Percentiles rank a stretch among this genome's conserved stretches.
phyloP scores from a whole-genome alignment of 2,329 filamentous ascomycete species.

The Diplodia corticola region DNA sequence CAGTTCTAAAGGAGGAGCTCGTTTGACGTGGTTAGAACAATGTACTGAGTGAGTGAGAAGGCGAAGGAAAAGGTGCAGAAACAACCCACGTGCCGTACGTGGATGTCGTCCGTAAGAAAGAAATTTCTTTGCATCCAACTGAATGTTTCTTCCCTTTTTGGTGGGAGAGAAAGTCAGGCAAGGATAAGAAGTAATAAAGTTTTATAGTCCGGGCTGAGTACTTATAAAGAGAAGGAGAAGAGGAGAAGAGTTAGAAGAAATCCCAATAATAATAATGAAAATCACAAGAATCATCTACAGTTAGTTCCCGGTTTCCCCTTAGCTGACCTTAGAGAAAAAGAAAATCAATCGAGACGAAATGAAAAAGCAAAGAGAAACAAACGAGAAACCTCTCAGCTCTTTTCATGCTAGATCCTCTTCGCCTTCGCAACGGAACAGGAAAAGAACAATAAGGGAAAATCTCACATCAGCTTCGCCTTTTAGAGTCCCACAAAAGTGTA shows the following conservation, averaged over 20 bases:
- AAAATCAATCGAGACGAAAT: background rate
- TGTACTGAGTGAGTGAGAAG: background rate
- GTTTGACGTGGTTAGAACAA: background rate
- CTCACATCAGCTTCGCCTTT: background rate
- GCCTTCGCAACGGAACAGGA: background rate
- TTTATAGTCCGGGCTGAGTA: background rate
- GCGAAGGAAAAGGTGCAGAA: background rate
- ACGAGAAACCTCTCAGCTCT: background rate
- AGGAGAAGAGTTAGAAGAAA: background rate
- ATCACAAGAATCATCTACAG: constrained; percentile 10
- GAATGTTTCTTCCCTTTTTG: background rate
- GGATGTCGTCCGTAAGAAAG: too few species aligned
- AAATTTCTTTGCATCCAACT: background rate
- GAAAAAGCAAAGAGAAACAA: background rate
- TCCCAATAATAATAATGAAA: background rate
- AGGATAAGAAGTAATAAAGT: background rate
- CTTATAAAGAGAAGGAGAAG: background rate
- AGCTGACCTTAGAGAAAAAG: background rate
- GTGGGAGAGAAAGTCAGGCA: background rate
- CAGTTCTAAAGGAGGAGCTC: background rate
- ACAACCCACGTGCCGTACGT: too few species aligned
- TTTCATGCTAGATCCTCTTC: constrained; percentile 5
- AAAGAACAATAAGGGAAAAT: background rate
- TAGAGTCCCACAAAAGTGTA: background rate
- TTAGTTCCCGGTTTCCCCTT: background rate